Conservation (phyloP, 352 stramenopile species). For the Pythium oligandrum region DNA sequence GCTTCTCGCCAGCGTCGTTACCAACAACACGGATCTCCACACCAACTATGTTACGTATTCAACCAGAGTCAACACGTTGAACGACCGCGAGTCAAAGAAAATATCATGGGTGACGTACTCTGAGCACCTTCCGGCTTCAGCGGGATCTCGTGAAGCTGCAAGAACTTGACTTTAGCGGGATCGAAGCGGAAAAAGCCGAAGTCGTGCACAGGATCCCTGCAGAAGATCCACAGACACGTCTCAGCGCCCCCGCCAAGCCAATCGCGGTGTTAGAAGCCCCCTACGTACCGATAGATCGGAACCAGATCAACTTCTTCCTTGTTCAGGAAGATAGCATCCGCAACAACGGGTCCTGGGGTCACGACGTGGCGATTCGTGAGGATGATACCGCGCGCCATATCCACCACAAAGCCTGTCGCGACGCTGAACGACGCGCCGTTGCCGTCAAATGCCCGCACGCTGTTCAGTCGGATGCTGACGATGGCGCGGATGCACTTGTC, state of each 20-base stretch:
- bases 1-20: slow-evolving; percentile 91
- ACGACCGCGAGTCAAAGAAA: not conserved
- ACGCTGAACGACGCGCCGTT: slow-evolving; percentile 83
- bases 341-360: slow-evolving; percentile 80
- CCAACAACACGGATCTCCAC: slow-evolving; percentile 90
- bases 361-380: slow-evolving; percentile 93
- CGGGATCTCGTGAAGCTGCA: slow-evolving; percentile 83
- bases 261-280: not conserved
- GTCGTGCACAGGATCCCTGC: slow-evolving; percentile 88
- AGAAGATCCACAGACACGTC: not conserved
- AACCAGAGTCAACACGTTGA: not conserved
- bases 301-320: slow-evolving; percentile 91
- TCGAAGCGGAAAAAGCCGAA: slow-evolving; percentile 91
- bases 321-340: slow-evolving; percentile 91
- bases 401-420: slow-evolving; percentile 90
- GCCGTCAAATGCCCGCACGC: slow-evolving; percentile 85
- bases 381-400: slow-evolving; percentile 83
- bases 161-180: slow-evolving; percentile 84
- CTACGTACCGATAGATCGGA: slow-evolving; percentile 75
- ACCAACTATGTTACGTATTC: slow-evolving; percentile 44
- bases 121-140: slow-evolving; percentile 80
- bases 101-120: slow-evolving; percentile 21
- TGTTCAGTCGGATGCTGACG: slow-evolving; percentile 84
- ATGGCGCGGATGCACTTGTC: slow-evolving; percentile 75
- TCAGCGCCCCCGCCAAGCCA: not conserved